phyloP scores from a whole-genome alignment of 352 stramenopile genomes.

The Globisporangium okanoganense region DNA sequence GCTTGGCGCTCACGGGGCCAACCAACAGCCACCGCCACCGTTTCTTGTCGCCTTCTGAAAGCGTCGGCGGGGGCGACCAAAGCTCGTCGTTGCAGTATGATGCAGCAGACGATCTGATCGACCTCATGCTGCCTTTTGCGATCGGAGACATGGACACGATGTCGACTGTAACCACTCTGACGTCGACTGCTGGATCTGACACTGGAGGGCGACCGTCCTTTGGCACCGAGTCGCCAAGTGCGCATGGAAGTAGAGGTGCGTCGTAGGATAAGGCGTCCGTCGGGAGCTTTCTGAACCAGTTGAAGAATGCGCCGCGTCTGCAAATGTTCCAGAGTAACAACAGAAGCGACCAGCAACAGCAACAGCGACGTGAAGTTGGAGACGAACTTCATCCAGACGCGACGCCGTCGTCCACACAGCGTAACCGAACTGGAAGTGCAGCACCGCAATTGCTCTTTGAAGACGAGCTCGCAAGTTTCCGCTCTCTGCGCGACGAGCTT shows the following conservation, averaged over 20 bases:
- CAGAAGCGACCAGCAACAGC: neutral
- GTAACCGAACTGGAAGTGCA: neutral
- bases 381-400: neutral
- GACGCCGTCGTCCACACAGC: constrained; percentile 3
- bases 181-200: constrained; percentile 33
- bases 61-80: constrained; percentile 20
- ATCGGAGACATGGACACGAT: constrained; percentile 32
- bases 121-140: constrained; percentile 69
- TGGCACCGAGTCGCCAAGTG: constrained; percentile 15
- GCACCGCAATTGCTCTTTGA: constrained; percentile 45
- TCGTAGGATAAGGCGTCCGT: constrained; percentile 60
- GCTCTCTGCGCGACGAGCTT: constrained; percentile 63
- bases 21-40: constrained; percentile 28
- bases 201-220: constrained; percentile 9
- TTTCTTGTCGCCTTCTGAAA: constrained; percentile 37
- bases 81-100: constrained; percentile 15
- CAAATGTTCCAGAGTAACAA: constrained; percentile 21
- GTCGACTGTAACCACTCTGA: constrained; percentile 42
- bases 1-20: constrained; percentile 39
- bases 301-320: constrained; percentile 73
- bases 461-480: constrained; percentile 74
- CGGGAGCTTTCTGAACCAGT: constrained; percentile 72
- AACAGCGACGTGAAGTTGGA: neutral
- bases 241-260: constrained; percentile 8
- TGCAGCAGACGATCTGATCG: constrained; percentile 24